Base-by-base conservation (phyloP, 768 basidiomycete species). In the Boletus rufocinnamomeus region DNA sequence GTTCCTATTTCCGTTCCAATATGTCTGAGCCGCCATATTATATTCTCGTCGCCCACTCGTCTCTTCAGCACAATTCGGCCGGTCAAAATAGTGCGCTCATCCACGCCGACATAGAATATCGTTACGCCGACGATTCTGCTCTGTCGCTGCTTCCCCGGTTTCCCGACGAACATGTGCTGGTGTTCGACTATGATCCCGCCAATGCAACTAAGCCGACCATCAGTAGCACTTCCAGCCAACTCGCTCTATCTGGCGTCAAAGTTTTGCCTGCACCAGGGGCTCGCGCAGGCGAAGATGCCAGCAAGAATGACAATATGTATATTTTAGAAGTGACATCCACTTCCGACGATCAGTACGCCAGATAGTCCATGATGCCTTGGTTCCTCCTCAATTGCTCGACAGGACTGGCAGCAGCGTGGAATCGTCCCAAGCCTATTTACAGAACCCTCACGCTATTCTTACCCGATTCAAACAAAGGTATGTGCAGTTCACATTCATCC, bases 41-140 rank as follows among this genome's bases (percentile, higher is more conserved):
- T 64, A 71, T 93, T 40, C 81, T 93, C 54, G 75, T 87, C 54
- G 84, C 88, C 2, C 84, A 85, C 61, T 80, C 82, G 19, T 76
- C 80, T 13, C 69, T 80, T 25, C 71, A 72, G 23, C 58, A 69
- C 49, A 74, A 76, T 32, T 67, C 70, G 50, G 51, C 79, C 23
- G 69, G 79, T 3, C 74, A 75, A 13, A 78, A 77, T 30, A 75
- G 60, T 2, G 61, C 58, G 34, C 65, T 77, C 48, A 74, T 80
- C 13, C 91, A 93, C 66, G 88, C 89, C 6, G 74, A 77, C 44
- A 85, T 94, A 19, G 87, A 93, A 64, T 93, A 93, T 69, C 88
- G 90, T 65, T 93, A 90, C 67, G 81, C 84, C 21, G 90, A 94
- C 64, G 92, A 94, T 67, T 80, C 86, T 0, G 86, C 89, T 4